Percentiles rank a stretch among this genome's conserved stretches.
phyloP scores from a whole-genome alignment of 2,329 filamentous ascomycete genomes.

The Penicillium sp. region DNA sequence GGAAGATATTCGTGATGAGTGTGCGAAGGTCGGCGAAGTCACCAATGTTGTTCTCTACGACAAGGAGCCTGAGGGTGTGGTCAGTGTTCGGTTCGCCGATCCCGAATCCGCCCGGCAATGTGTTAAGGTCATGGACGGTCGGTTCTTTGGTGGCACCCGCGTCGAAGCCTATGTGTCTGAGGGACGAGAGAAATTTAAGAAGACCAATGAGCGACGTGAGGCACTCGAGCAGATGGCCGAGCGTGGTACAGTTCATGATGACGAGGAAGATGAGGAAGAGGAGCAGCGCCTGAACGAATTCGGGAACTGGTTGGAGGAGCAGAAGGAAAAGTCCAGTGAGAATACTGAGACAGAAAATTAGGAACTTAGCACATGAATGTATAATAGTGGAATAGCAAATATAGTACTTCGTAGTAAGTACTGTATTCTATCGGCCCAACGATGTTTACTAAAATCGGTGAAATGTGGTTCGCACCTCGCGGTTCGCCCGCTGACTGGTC shows the following conservation, averaged over 20 bases:
- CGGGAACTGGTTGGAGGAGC: not conserved
- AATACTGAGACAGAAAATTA: not conserved
- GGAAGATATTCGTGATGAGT: slow-evolving; percentile 89
- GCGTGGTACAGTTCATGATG: slow-evolving; percentile 39
- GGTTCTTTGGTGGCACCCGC: slow-evolving; percentile 71
- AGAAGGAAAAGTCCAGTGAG: not conserved
- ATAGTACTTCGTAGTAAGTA: not conserved
- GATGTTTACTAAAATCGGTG: not conserved
- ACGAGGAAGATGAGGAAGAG: slow-evolving; percentile 47
- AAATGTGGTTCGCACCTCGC: slow-evolving; percentile 30
- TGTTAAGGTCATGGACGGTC: slow-evolving; percentile 71
- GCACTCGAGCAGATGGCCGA: slow-evolving; percentile 49
- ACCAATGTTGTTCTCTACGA: slow-evolving; percentile 93
- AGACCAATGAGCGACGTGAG: slow-evolving; percentile 54
- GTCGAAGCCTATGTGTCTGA: slow-evolving; percentile 72
- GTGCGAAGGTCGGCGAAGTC: slow-evolving; percentile 78
- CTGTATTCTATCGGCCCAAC: not conserved
- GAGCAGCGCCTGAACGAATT: slow-evolving; percentile 43
- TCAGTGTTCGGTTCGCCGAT: slow-evolving; percentile 78
- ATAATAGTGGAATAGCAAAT: not conserved
- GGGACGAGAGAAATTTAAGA: slow-evolving; percentile 72
- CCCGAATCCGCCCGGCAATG: slow-evolving; percentile 70
- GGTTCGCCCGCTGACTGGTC: slow-evolving; percentile 18
- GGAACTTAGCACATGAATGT: not conserved
- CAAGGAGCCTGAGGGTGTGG: slow-evolving; percentile 77